These are phyloP conservation scores for Helicocarpus griseus DNA, from an alignment of 2,329 filamentous ascomycete genomes.

Conservation along the genomic window DNA sequence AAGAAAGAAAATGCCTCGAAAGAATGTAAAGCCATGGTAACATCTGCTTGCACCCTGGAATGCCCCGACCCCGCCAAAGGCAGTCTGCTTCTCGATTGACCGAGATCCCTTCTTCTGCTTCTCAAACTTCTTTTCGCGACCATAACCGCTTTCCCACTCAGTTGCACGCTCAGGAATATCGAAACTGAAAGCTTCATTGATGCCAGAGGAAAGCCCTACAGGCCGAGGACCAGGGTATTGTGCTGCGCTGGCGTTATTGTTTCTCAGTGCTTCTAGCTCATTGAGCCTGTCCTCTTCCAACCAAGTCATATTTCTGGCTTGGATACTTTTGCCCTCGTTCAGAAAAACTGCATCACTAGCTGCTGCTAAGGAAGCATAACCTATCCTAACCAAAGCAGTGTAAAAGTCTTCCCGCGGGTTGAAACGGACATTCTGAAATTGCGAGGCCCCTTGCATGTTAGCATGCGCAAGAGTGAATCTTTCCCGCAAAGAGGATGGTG, in stretches of 20 bases:
- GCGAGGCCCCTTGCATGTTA: slow-evolving; percentile 87
- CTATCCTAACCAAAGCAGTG: slow-evolving; percentile 73
- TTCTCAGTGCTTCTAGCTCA: slow-evolving; percentile 54
- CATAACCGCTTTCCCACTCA: slow-evolving; percentile 39
- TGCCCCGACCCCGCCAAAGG: slow-evolving; percentile 61
- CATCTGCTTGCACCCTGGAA: slow-evolving; percentile 69
- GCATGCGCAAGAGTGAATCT: slow-evolving; percentile 63
- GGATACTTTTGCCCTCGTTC: slow-evolving; percentile 74
- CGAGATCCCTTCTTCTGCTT: slow-evolving; percentile 26
- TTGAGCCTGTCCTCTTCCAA: slow-evolving; percentile 75
- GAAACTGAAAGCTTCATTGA: slow-evolving; percentile 25
- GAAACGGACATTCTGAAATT: slow-evolving; percentile 69
- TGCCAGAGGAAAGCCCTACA: neutral
- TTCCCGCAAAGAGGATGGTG: slow-evolving; percentile 42
- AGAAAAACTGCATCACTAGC: slow-evolving; percentile 93
- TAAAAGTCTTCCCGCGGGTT: slow-evolving; percentile 93
- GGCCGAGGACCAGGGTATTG: neutral
- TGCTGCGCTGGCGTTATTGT: slow-evolving; percentile 6
- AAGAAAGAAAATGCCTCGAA: slow-evolving; percentile 63
- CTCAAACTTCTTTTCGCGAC: slow-evolving; percentile 35
- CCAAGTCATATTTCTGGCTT: slow-evolving; percentile 72
- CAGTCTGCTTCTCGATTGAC: slow-evolving; percentile 26
- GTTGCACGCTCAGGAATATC: slow-evolving; percentile 23
- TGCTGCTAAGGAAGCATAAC: slow-evolving; percentile 81
- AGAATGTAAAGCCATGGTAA: slow-evolving; percentile 62